Conservation (phyloP, 2,329 filamentous ascomycete genomes). For the Nigrospora osmanthi region DNA sequence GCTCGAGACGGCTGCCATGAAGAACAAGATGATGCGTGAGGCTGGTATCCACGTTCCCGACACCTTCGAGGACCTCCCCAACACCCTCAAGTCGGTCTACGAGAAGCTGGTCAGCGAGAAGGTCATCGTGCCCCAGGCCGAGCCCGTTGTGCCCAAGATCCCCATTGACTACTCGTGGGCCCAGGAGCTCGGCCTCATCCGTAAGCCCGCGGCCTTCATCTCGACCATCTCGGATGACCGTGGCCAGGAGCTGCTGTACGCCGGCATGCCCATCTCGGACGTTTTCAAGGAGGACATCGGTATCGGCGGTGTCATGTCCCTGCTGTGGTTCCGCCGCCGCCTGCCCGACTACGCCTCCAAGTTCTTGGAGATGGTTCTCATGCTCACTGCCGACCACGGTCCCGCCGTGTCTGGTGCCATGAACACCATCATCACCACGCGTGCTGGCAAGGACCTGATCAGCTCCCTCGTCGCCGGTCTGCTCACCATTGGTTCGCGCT, state of each 20-base stretch:
- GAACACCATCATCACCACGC: constrained; percentile 99
- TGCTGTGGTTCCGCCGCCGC: constrained; percentile 98
- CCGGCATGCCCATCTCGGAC: constrained; percentile 99
- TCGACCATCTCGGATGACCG: constrained; percentile 99
- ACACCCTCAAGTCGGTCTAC: constrained; percentile 72
- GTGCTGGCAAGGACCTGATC: constrained; percentile 98
- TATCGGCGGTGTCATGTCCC: constrained; percentile 99
- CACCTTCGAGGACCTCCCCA: constrained; percentile 93
- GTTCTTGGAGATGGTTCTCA: constrained; percentile 99
- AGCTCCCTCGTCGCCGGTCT: constrained; percentile 92
- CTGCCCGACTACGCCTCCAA: constrained; percentile 94
- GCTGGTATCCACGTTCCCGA: constrained; percentile 91
- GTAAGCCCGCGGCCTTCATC: constrained; percentile 99
- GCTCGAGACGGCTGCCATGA: constrained; percentile 90
- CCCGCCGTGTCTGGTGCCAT: constrained; percentile 98
- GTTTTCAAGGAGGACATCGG: constrained; percentile 99
- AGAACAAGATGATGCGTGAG: constrained; percentile 96
- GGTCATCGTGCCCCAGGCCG: constrained; percentile 75
- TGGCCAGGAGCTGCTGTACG: constrained; percentile 98
- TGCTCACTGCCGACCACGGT: constrained; percentile 98
- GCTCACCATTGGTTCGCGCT: constrained; percentile 93
- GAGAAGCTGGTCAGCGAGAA: constrained; percentile 79
- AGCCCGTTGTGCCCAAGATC: constrained; percentile 96
- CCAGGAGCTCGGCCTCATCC: constrained; percentile 97
- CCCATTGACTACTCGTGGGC: constrained; percentile 99